Evolutionary conservation across 169 alveolate genomes (phyloP), one percentile per base, ranked within the genome.

Genomic region (Plasmodium malariae): DNA sequence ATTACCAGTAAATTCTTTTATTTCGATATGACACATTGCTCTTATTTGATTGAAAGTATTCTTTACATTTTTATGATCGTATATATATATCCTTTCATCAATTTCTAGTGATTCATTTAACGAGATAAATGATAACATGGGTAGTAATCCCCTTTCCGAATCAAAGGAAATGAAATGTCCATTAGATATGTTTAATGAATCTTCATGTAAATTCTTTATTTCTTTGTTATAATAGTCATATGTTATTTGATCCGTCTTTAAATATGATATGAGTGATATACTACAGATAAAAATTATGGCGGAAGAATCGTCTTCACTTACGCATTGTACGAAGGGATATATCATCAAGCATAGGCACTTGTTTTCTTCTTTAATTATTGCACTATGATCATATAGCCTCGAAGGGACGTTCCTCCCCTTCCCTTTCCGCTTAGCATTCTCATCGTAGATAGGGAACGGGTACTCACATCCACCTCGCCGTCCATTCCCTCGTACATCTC

Each of bases 21-120:
- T 76, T 30, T 76, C 89, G 0, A 76, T 76, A 62, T 76, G 78
- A n/a, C 89, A 76, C 89, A 76, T 76, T 0, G 89, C 62, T 76
- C 89, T 11, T 1, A 76, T 76, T 43, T 62, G 51, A 24, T 76
- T 76, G 30, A 76, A 76, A 0, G 89, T 76, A 34, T 76, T 76
- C 51, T 54, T 76, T 11, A 76, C 76, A 60, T 76, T 76, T 45
- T 76, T 76, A 68, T 76, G 89, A 12, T 76, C 89, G 7, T 76
- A 76, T 28, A 76, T 76, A 68, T 76, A 76, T 59, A 76, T 76
- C 14, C 89, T 28, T 45, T 76, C 89, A 62, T 76, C 89, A 0
- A 76, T 76, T 62, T 76, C 89, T 36, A 76, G 40, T 1, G 89
- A 37, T 19, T 76, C 89, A 14, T 76, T 76, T 3, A 76, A 54